Conservation (phyloP, 768 basidiomycete genomes). For the Russula brevipes region DNA sequence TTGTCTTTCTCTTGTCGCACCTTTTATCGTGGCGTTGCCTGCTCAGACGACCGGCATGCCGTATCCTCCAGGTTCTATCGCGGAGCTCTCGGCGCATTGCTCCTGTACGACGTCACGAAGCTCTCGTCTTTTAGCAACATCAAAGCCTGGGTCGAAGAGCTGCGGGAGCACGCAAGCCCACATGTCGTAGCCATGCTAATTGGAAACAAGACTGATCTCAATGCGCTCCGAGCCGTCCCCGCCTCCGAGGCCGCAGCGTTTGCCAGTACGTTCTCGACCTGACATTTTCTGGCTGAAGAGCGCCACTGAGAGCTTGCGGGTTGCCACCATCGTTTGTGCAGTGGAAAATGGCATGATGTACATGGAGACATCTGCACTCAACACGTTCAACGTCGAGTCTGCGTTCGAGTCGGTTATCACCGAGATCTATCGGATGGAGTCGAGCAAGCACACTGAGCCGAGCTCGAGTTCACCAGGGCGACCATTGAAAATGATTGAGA, state of each 20-base stretch:
- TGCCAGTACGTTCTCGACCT: constrained; percentile 51
- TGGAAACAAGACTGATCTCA: constrained; percentile 98
- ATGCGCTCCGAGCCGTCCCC: constrained; percentile 90
- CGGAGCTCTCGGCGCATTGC: constrained; percentile 86
- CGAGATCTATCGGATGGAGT: constrained; percentile 96
- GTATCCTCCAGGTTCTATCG: constrained; percentile 75
- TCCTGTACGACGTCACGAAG: constrained; percentile 92
- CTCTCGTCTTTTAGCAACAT: constrained; percentile 92
- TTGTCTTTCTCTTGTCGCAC: background rate
- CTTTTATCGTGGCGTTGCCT: background rate
- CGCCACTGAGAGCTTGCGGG: background rate
- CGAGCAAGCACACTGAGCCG: constrained; percentile 88
- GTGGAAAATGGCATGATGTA: constrained; percentile 89
- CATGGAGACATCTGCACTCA: constrained; percentile 99
- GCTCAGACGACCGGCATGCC: background rate
- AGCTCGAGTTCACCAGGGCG: constrained; percentile 30
- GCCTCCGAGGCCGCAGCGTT: constrained; percentile 96
- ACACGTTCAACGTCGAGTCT: constrained; percentile 95
- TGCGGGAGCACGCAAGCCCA: constrained; percentile 88
- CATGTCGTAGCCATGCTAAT: constrained; percentile 95
- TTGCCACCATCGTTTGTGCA: background rate
- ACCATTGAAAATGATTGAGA: constrained; percentile 1
- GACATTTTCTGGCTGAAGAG: background rate
- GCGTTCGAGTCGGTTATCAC: constrained; percentile 96
- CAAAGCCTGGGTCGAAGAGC: constrained; percentile 92